Evolutionary conservation across 768 basidiomycete species (phyloP), one percentile per base, ranked within the genome.

Genomic region (Lactarius sp.): DNA sequence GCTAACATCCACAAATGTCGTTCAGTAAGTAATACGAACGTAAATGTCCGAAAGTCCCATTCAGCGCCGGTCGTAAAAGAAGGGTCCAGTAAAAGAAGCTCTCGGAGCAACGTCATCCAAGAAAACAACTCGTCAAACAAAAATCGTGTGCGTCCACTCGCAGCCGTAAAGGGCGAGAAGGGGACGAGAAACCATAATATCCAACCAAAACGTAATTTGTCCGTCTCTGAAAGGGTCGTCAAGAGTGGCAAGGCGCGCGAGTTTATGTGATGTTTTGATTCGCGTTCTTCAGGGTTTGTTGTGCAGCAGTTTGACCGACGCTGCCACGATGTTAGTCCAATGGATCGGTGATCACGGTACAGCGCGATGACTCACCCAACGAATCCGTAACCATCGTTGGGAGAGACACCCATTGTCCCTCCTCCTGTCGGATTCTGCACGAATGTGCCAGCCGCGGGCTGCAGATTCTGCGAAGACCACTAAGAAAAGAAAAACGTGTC

Each of bases 341-440:
- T 27, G 6, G 1, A 36, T 53, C n/a, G 14, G n/a, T 36, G 3
- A 16, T 22, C 27, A 14, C 31, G 4, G 13, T 14, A 13, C 16
- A 37, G 8, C 6, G 37, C 18, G 13, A 59, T 18, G n/a, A 60
- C 65, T 46, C 33, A 66, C 65, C 64, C 64, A 13, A 51, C 31
- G 36, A 58, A 62, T 36, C 56, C 66, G 52, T 68, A 68, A 31
- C 67, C 67, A 33, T 68, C 67, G 46, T 68, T 60, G 20, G 67
- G 65, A 18, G 65, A 68, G 20, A 2, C 0, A 42, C 42, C 52
- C n/a, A 59, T 12, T 22, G 60, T 59, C n/a, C 66, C 64, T 33
- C 2, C 36, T 16, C 22, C 33, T 27, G 22, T 39, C 42, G 51
- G 6, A 49, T 10, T 14, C 55, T 66, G 66, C 22, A 68, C 42